phyloP scores from a whole-genome alignment of 495 filamentous ascomycete genomes.

The Penicillium canariense region DNA sequence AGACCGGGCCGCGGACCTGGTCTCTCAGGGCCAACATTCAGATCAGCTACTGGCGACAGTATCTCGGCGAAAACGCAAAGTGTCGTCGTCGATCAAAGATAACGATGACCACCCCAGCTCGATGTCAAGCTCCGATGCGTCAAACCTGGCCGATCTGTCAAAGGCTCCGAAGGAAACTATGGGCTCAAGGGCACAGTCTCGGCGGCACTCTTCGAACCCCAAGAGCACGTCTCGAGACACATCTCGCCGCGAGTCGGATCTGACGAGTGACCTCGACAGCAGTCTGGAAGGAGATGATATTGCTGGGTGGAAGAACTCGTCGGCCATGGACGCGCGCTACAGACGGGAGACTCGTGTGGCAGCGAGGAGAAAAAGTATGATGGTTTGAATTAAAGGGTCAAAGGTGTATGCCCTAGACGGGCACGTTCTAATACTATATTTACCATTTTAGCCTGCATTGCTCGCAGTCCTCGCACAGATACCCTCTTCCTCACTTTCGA shows the following conservation, averaged over 20 bases:
- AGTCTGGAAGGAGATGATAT: slow-evolving; percentile 16
- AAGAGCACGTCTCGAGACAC: slow-evolving; percentile 12
- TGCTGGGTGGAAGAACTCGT: not conserved
- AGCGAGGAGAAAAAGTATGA: slow-evolving; percentile 51
- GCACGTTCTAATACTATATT: slow-evolving; percentile 6
- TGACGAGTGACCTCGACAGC: slow-evolving; percentile 7
- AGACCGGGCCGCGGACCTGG: slow-evolving; percentile 1
- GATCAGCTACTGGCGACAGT: slow-evolving; percentile 19
- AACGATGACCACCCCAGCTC: slow-evolving; percentile 4
- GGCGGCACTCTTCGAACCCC: slow-evolving; percentile 42
- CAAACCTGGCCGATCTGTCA: not conserved
- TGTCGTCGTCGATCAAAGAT: slow-evolving; percentile 15
- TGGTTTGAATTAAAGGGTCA: slow-evolving; percentile 40
- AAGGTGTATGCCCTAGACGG: not conserved
- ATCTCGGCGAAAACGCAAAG: slow-evolving; percentile 34
- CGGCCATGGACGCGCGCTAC: slow-evolving; percentile 15
- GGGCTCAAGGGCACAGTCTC: slow-evolving; percentile 25
- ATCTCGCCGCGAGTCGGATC: slow-evolving; percentile 7
- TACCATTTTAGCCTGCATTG: slow-evolving; percentile 7
- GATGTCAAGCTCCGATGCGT: not conserved
- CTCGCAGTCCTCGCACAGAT: slow-evolving; percentile 24
- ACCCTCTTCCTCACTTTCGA: slow-evolving; percentile 16
- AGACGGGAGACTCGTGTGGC: slow-evolving; percentile 36
- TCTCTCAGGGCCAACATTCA: slow-evolving; percentile 5
- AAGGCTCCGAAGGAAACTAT: slow-evolving; percentile 9